Evolutionary conservation across 2,329 filamentous ascomycete genomes (phyloP), one percentile per base, ranked within the genome.

Genomic region (Thermochaetoides dissita): DNA sequence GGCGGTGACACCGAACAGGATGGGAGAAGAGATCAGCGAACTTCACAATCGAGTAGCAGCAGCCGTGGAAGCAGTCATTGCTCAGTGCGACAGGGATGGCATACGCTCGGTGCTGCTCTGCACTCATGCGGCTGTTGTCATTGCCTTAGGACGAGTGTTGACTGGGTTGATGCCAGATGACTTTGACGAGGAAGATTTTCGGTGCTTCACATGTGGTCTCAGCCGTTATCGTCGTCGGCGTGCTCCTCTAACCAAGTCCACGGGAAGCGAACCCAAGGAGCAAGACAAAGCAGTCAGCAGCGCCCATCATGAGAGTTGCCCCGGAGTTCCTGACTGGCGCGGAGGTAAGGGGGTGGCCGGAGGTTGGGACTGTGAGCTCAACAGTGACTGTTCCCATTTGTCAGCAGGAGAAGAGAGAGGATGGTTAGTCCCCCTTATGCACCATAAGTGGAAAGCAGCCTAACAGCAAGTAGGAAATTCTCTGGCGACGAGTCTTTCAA

Each of bases 61-160:
- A 37, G 75, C 80, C 2, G 63, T 94, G 35, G 66, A 74, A 36
- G 71, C 71, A 37, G 76, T 95, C 51, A 81, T 95, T 51, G 68
- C 72, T 29, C 71, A 76, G 41, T 78, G 84, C 45, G 87, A 95
- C 56, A 60, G 62, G n/a, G 70, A 82, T 38, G 74, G 77, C n/a
- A 67, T 73, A 34, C 76, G 74, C 53, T 72, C 84, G 0, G 69
- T 94, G 24, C 61, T 95, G 34, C 69, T 98, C 34, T 94, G 85
- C 62, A 82, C 84, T 1, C 91, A 98, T 64, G 91, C 91, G 1
- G 91, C 91, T 4, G 77, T 81, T 8, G 74, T 96, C 54, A 95
- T 98, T 57, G 81, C 84, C 7, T 74, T 91, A 51, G 89, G 89
- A 1, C 73, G 91, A 34, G 79, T 77, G 1, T 65, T 98, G 52